Evolutionary conservation across 2,329 filamentous ascomycete genomes (phyloP).

Genomic region (Trichoderma atroviride): DNA sequence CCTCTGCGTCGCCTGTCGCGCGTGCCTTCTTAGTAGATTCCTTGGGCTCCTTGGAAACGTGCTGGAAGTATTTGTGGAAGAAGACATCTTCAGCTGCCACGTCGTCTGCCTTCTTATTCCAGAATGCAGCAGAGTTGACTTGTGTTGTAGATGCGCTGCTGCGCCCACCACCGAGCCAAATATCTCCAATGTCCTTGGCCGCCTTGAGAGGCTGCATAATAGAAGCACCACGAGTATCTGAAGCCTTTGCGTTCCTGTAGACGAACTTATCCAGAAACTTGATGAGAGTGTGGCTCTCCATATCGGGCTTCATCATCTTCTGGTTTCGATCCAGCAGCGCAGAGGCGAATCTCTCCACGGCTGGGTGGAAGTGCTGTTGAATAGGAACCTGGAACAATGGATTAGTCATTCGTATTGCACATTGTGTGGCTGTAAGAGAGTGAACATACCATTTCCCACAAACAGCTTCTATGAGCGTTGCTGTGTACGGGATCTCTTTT

Average conservation of each 20-base stretch:
- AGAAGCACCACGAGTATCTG: conserved; percentile 73
- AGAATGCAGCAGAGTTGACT: conserved; percentile 88
- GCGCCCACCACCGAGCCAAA: conserved; percentile 57
- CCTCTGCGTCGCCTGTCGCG: conserved; percentile 53
- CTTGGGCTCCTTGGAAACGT: conserved; percentile 65
- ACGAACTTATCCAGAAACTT: conserved; percentile 98
- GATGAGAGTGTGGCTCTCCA: conserved; percentile 86
- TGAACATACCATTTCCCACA: conserved; percentile 80
- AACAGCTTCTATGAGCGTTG: conserved; percentile 87
- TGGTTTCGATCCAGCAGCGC: conserved; percentile 69
- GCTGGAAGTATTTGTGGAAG: conserved; percentile 96
- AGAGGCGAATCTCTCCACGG: conserved; percentile 80
- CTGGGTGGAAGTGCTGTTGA: conserved; percentile 82
- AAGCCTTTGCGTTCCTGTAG: conserved; percentile 88
- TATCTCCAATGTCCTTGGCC: conserved; percentile 56
- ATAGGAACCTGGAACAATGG: conserved; percentile 38
- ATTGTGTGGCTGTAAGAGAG: accelerated
- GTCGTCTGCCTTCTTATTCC: conserved; percentile 85
- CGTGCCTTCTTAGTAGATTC: conserved; percentile 52
- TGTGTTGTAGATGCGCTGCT: conserved; percentile 42
- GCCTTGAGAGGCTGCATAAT: conserved; percentile 90
- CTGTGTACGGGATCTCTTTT: conserved; percentile 91
- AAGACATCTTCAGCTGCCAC: conserved; percentile 92
- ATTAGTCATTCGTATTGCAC: conserved; percentile 29
- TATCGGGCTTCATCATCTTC: conserved; percentile 84